These are phyloP conservation scores for Excoecaria agallocha DNA, from an alignment of 345 rosid species.

Conservation along the genomic window DNA sequence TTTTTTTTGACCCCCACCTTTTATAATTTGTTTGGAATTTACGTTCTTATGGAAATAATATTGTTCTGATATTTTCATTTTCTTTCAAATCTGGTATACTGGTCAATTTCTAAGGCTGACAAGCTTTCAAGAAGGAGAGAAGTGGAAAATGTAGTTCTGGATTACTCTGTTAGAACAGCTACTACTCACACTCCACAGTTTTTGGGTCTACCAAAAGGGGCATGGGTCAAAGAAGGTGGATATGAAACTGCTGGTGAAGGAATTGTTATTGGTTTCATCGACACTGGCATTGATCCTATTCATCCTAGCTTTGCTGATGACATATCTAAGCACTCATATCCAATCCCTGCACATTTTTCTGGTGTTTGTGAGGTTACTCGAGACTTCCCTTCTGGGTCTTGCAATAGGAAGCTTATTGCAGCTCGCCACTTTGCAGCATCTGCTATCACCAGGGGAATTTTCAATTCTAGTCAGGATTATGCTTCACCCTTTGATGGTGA, in stretches of 20 bases:
- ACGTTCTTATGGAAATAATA: not conserved
- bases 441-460: constrained; percentile 91
- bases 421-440: constrained; percentile 98
- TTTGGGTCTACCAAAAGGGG: constrained; percentile 86
- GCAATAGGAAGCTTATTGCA: constrained; percentile 89
- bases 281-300: constrained; percentile 93
- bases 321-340: constrained; percentile 53
- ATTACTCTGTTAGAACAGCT: constrained; percentile 83
- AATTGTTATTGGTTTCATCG: constrained; percentile 83
- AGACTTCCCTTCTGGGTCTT: constrained; percentile 95
- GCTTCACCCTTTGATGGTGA: constrained; percentile 95
- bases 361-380: constrained; percentile 95
- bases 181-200: constrained; percentile 95
- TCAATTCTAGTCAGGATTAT: constrained; percentile 79
- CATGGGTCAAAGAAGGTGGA: constrained; percentile 81
- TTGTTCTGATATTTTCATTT: not conserved
- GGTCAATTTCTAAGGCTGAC: constrained; percentile 48
- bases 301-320: constrained; percentile 83
- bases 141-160: constrained; percentile 80
- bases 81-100: constrained; percentile 10
- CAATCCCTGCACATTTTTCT: constrained; percentile 75
- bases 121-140: constrained; percentile 66
- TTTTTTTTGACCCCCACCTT: not conserved
- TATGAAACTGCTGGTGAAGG: constrained; percentile 88
- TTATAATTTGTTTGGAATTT: constrained; percentile 5